These are phyloP conservation scores for Aspergillus egyptiacus DNA, from an alignment of 495 filamentous ascomycete species.

Conservation along the genomic window DNA sequence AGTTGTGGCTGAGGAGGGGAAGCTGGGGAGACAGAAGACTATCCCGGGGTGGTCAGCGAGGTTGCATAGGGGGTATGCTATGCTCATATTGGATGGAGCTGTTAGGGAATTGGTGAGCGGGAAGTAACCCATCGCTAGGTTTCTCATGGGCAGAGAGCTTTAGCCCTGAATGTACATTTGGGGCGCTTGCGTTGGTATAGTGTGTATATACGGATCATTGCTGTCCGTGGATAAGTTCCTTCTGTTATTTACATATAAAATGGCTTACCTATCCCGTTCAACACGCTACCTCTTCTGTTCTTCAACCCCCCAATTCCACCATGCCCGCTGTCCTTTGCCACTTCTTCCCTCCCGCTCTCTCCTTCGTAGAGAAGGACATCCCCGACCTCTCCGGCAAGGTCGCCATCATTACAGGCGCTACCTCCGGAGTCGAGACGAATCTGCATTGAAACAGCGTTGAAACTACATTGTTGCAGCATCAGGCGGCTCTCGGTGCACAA, in stretches of 20 bases:
- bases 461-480: conserved; percentile 4
- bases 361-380: conserved; percentile 31
- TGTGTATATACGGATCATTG: too few relatives aligned
- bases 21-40: conserved; percentile 22
- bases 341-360: conserved; percentile 1
- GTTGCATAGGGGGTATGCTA: conserved; percentile 30
- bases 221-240: too few relatives aligned
- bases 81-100: conserved; percentile 22
- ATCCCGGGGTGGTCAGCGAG: conserved; percentile 23
- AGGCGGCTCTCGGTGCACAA: conserved; percentile 4
- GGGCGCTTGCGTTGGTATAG: too few relatives aligned
- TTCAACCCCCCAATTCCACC: not conserved
- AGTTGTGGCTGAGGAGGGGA: conserved; percentile 20
- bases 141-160: too few relatives aligned
- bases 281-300: too few relatives aligned
- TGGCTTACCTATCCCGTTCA: too few relatives aligned
- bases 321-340: not conserved
- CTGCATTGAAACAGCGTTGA: conserved; percentile 9
- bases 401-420: conserved; percentile 51
- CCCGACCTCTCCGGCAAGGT: conserved; percentile 44
- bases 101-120: conserved; percentile 16
- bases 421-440: conserved; percentile 42
- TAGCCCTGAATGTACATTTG: too few relatives aligned
- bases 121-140: not conserved
- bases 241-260: too few relatives aligned